phyloP scores from a whole-genome alignment of 179 eudicot species.

The Drosera spatulata region DNA sequence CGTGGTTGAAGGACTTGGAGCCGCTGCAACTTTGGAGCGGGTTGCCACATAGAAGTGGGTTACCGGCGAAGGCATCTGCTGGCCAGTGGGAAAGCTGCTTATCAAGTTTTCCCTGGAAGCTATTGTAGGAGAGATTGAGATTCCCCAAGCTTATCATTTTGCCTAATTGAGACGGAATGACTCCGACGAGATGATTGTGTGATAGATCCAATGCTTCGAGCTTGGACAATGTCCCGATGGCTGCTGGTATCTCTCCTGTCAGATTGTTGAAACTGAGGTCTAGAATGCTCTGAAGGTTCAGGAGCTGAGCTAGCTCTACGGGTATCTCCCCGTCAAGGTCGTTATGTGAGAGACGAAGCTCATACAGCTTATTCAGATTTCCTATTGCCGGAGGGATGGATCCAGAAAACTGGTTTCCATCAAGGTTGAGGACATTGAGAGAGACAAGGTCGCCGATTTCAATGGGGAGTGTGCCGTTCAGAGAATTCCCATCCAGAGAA shows the following conservation, averaged over 20 bases:
- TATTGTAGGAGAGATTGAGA: slow-evolving; percentile 72
- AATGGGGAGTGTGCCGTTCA: slow-evolving; percentile 49
- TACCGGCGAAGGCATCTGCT: slow-evolving; percentile 56
- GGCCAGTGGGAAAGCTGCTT: slow-evolving; percentile 52
- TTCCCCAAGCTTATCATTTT: slow-evolving; percentile 77
- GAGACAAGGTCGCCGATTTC: slow-evolving; percentile 61
- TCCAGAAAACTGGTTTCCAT: slow-evolving; percentile 52
- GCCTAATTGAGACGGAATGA: slow-evolving; percentile 52
- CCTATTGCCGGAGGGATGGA: slow-evolving; percentile 66
- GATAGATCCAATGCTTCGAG: slow-evolving; percentile 78
- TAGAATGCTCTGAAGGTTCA: slow-evolving; percentile 61
- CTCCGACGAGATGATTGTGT: slow-evolving; percentile 64
- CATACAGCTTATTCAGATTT: slow-evolving; percentile 60
- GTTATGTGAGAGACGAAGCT: slow-evolving; percentile 62
- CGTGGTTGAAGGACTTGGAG: slow-evolving; percentile 8
- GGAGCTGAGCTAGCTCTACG: slow-evolving; percentile 56
- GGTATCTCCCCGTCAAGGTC: slow-evolving; percentile 67
- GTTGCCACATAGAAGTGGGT: slow-evolving; percentile 60
- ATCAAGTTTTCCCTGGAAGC: slow-evolving; percentile 64
- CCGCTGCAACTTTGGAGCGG: slow-evolving; percentile 49
- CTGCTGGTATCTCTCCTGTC: slow-evolving; percentile 59
- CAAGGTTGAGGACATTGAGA: slow-evolving; percentile 64
- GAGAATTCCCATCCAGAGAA: slow-evolving; percentile 47
- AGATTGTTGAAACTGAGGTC: slow-evolving; percentile 80
- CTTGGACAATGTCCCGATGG: slow-evolving; percentile 55